A percentile compares a stretch with the other conserved stretches of the same genome.
phyloP scores from a whole-genome alignment of 106 monocot genomes.

The Platanthera zijinensis region DNA sequence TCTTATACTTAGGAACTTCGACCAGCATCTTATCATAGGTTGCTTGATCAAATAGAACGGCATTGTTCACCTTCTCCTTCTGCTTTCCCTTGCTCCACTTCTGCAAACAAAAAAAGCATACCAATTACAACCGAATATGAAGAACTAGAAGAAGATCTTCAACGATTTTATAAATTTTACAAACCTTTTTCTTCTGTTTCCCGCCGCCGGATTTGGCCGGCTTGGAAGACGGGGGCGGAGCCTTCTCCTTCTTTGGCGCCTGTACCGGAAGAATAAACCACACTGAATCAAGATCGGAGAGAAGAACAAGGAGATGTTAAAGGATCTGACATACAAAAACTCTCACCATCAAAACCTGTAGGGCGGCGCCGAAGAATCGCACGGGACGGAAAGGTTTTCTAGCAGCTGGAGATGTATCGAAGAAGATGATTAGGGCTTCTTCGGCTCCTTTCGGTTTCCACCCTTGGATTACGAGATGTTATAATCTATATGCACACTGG shows the following conservation, averaged over 20 bases:
- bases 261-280: neutral
- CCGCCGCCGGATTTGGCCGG: slow-evolving; percentile 35
- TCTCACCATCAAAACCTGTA: too few species aligned
- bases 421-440: too few species aligned
- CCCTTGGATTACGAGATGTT: too few species aligned
- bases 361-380: too few species aligned
- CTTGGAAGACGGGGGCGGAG: slow-evolving; percentile 29
- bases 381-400: too few species aligned
- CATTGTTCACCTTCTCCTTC: slow-evolving; percentile 30
- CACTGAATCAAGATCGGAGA: neutral
- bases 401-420: too few species aligned
- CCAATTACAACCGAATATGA: neutral
- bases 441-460: too few species aligned
- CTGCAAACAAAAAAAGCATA: slow-evolving; percentile 8
- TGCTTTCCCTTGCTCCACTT: slow-evolving; percentile 33
- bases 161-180: too few species aligned
- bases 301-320: too few species aligned
- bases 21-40: slow-evolving; percentile 26
- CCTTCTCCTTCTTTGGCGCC: slow-evolving; percentile 41
- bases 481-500: too few species aligned
- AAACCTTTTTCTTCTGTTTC: slow-evolving; percentile 38
- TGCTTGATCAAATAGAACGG: slow-evolving; percentile 21
- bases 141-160: neutral
- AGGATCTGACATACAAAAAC: too few species aligned
- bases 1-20: slow-evolving; percentile 28